Conservation (phyloP, 2,329 filamentous ascomycete species). For the Colletotrichum chrysophilum region DNA sequence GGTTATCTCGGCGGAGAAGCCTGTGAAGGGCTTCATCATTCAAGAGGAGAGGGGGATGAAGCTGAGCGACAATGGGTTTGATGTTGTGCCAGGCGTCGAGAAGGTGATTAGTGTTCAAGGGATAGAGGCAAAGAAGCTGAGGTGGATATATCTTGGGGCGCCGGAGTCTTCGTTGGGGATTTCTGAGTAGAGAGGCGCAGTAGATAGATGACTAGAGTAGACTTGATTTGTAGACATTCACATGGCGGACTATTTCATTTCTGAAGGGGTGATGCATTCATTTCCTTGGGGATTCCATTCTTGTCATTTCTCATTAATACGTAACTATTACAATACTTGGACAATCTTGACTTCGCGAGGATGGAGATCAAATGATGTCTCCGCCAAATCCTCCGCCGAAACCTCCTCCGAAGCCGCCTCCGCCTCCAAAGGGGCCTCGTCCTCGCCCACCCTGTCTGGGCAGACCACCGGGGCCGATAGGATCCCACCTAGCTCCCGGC, state of each 20-base stretch:
- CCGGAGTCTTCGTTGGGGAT: constrained; percentile 1
- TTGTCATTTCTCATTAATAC: constrained; percentile 14
- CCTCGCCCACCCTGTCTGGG: constrained; percentile 46
- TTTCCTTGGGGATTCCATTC: not conserved
- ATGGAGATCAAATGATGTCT: constrained; percentile 17
- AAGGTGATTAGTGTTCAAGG: constrained; percentile 23
- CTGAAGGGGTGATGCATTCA: not conserved
- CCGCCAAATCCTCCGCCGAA: constrained; percentile 40
- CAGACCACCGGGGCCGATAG: constrained; percentile 72
- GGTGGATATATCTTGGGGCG: constrained; percentile 24
- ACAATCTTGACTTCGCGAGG: not conserved
- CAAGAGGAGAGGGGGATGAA: constrained; percentile 49
- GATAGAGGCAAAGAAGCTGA: constrained; percentile 1
- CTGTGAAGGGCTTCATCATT: constrained; percentile 63
- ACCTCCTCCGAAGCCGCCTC: constrained; percentile 35
- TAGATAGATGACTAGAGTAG: not conserved
- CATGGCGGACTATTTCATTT: not conserved
- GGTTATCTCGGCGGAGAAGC: constrained; percentile 42
- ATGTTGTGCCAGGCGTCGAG: constrained; percentile 55
- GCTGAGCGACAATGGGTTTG: constrained; percentile 63
- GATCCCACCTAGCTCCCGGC: constrained; percentile 91
- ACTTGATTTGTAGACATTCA: not conserved
- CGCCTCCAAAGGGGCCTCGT: constrained; percentile 42
- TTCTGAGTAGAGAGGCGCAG: not conserved
- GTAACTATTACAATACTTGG: not conserved